These are phyloP conservation scores for Corylus avellana DNA, from an alignment of 306 rosid genomes.

Conservation along the genomic window DNA sequence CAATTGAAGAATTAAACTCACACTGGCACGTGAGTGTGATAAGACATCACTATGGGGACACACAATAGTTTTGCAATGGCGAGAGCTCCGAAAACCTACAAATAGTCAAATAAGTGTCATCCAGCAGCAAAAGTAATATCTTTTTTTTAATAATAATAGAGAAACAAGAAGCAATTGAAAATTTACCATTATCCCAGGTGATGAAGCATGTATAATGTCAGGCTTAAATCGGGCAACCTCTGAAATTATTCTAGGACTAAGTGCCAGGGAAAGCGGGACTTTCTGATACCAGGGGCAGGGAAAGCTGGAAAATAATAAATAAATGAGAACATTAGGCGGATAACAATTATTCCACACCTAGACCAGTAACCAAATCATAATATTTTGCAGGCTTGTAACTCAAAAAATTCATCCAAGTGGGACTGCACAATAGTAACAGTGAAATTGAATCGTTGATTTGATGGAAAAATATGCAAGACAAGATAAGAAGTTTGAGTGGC, in stretches of 20 bases:
- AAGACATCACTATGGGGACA: slow-evolving; percentile 97
- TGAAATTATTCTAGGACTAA: slow-evolving; percentile 96
- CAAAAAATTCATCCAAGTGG: background rate
- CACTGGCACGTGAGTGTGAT: slow-evolving; percentile 99
- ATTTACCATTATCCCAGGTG: slow-evolving; percentile 95
- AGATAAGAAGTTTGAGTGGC: background rate
- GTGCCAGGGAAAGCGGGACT: slow-evolving; percentile 97
- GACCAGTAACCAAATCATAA: background rate
- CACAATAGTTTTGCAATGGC: slow-evolving; percentile 75
- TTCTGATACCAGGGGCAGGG: slow-evolving; percentile 93
- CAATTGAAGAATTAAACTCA: slow-evolving; percentile 44
- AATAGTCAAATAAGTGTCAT: slow-evolving; percentile 25
- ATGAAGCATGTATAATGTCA: slow-evolving; percentile 97
- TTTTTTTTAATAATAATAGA: slow-evolving; percentile 5
- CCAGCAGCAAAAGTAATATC: background rate
- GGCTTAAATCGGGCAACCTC: slow-evolving; percentile 97
- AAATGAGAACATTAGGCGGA: slow-evolving; percentile 14
- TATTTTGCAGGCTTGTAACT: background rate
- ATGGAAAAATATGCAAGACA: slow-evolving; percentile 1
- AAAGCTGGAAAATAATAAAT: slow-evolving; percentile 58
- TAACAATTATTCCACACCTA: background rate
- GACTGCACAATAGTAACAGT: background rate
- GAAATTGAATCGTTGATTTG: background rate
- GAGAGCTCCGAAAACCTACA: slow-evolving; percentile 95
- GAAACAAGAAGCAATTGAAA: background rate